Base-by-base conservation (phyloP, 257 asterid genomes). In the Solanum etuberosum region DNA sequence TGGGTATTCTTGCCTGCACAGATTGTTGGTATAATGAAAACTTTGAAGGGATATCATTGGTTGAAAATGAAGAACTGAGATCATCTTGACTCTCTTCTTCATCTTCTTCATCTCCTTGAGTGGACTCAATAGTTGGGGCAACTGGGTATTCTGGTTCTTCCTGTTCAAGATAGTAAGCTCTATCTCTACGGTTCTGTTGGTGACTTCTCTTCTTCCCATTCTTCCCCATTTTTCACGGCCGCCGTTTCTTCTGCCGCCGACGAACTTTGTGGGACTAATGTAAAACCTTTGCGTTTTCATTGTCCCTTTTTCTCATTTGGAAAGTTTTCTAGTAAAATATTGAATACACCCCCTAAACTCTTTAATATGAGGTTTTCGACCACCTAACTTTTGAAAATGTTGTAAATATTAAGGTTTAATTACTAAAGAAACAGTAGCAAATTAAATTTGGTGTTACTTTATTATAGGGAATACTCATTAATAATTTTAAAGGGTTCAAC, bases 1-100 rank as follows among this genome's bases (percentile, higher is more conserved):
- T 61, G 51, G n/a, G 83, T 89, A 67, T 27, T 35, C 84, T 88
- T 70, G 92, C 99, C 97, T 97, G 99, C 86, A 97, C 99, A 71
- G 99, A 96, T 87, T 96, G 99, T 82, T 97, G 99, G 89, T 97
- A 97, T 46, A 97, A 95, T 76, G 87, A 92, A 90, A 94, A 96
- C 87, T 94, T 97, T 1, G 98, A 96, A 83, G 98, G 98, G 83
- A 91, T 3, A 34, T 90, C 95, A 40, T 40, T 61, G 43, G 89
- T 71, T 72, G 86, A 89, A 57, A 82, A 43, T 54, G 57, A 81
- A 34, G 80, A 38, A 34, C 40, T 84, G 13, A 46, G 80, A 38
- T 63, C 87, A n/a, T 87, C 92, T 29, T 63, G 86, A 34, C 38
- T 82, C 51, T 87, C 90, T 74, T 89, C 91, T 14, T 89, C 91